phyloP scores from a whole-genome alignment of 106 monocot species.

The Platanthera guangdongensis region DNA sequence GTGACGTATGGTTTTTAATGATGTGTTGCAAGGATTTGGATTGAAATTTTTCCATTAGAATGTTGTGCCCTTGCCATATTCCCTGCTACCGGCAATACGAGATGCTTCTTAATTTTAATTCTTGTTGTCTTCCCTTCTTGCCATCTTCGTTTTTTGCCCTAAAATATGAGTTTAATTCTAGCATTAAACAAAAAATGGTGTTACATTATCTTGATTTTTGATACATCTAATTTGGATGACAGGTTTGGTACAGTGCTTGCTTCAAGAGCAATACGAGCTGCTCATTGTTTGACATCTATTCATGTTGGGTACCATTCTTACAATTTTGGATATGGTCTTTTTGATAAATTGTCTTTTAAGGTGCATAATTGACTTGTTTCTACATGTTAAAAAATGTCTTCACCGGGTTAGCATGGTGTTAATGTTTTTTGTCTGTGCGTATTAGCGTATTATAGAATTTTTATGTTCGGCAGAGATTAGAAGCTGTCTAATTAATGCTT shows the following conservation, averaged over 20 bases:
- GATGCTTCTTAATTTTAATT: no score
- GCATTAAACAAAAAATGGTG: background rate
- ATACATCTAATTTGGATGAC: slow-evolving; percentile 11
- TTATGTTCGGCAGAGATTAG: background rate
- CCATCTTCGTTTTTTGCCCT: no score
- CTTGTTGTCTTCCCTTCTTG: no score
- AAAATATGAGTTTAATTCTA: background rate
- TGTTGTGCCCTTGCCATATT: no score
- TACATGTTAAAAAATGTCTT: background rate
- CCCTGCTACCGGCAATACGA: no score
- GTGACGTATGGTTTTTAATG: no score
- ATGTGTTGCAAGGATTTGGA: no score
- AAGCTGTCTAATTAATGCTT: background rate
- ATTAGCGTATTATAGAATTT: slow-evolving; percentile 2
- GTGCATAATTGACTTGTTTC: background rate
- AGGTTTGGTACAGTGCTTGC: slow-evolving; percentile 81
- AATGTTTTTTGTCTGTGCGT: background rate
- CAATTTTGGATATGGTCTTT: background rate
- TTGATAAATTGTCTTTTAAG: background rate
- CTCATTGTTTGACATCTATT: slow-evolving; percentile 97
- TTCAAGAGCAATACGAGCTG: slow-evolving; percentile 93
- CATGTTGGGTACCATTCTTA: slow-evolving; percentile 37
- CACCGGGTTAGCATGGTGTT: background rate
- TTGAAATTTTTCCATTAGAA: no score
- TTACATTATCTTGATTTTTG: background rate